Conservation (phyloP, 169 alveolate species). For the Plasmodium yoelii region DNA sequence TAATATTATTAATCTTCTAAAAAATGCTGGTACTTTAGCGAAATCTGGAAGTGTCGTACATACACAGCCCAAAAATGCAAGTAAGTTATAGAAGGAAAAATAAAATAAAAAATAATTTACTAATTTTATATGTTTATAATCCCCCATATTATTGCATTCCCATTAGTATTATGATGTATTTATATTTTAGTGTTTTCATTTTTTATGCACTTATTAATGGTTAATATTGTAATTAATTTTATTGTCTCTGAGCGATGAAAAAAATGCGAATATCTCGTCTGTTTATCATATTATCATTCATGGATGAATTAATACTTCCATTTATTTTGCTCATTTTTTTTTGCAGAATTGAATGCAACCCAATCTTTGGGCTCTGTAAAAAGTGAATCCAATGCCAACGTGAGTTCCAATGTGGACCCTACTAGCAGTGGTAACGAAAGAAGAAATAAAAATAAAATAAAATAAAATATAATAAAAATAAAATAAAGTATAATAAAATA, state of each 20-base stretch:
- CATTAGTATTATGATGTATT: no score
- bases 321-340: background rate
- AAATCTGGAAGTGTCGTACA: conserved; percentile 3
- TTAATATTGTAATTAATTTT: no score
- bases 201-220: no score
- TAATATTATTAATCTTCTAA: conserved; percentile 88
- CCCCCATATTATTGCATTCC: no score
- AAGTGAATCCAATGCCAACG: background rate
- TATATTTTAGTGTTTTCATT: no score
- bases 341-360: background rate
- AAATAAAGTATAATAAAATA: background rate
- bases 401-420: background rate
- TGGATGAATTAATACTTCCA: no score
- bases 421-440: background rate
- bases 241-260: no score
- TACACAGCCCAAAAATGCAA: conserved; percentile 7
- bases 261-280: no score
- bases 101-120: no score
- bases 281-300: no score
- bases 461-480: background rate
- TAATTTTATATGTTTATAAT: no score
- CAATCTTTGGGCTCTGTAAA: background rate
- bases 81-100: background rate
- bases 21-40: conserved; percentile 43
- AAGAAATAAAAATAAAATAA: background rate